phyloP scores from a whole-genome alignment of 1,139 yeast genomes.

The Suhomyces bolitotheri region DNA sequence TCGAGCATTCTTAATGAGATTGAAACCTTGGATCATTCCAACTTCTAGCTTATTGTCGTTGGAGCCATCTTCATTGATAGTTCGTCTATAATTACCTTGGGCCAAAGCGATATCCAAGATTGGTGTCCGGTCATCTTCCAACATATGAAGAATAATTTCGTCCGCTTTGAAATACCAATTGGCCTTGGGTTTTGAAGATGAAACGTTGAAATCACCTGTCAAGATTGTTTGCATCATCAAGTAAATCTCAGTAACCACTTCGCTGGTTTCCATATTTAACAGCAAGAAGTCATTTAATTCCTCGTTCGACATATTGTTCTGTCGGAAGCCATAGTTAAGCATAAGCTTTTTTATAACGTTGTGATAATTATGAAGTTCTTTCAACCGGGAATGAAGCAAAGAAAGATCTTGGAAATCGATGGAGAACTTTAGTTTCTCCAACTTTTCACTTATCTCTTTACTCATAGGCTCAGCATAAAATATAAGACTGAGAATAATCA shows the following conservation, averaged over 20 bases:
- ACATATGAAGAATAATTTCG: conserved; percentile 43
- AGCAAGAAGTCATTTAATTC: conserved; percentile 37
- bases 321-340: conserved; percentile 41
- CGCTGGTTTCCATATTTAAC: conserved; percentile 30
- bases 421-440: conserved; percentile 44
- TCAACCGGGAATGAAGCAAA: conserved; percentile 31
- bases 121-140: conserved; percentile 45
- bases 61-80: conserved; percentile 47
- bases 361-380: conserved; percentile 30
- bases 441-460: conserved; percentile 33
- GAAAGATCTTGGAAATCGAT: conserved; percentile 43
- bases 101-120: conserved; percentile 45
- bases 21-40: conserved; percentile 49
- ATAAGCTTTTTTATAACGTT: conserved; percentile 25
- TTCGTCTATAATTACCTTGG: conserved; percentile 46
- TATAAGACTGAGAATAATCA: conserved; percentile 36
- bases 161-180: conserved; percentile 67
- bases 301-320: conserved; percentile 35
- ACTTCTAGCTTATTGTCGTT: conserved; percentile 40
- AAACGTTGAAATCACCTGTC: conserved; percentile 35
- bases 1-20: conserved; percentile 33
- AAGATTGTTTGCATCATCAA: conserved; percentile 43
- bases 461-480: conserved; percentile 48
- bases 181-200: conserved; percentile 21
- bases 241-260: conserved; percentile 36